Base-by-base conservation (phyloP, 768 basidiomycete species). In the Wakefieldia striispora region DNA sequence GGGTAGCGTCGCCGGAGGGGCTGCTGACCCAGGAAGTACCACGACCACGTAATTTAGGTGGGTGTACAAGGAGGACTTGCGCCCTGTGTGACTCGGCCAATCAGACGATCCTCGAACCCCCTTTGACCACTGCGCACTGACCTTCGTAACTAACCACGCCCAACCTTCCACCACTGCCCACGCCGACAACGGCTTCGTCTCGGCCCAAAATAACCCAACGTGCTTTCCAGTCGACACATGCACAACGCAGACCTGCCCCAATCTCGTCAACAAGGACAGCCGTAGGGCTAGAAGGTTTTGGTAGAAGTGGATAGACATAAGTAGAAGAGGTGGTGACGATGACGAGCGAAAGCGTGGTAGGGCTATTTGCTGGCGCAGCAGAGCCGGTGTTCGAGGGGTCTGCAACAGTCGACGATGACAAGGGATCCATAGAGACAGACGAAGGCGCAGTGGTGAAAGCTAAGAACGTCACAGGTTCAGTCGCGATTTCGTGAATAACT, bases 111-210 rank as follows among this genome's bases (percentile, higher is more conserved):
- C 36, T 27, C 17, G 16, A 34, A 17, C 3, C 20, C 11, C 20
- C 2, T 14, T 5, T 19, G 20, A 24, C 6, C 19, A 19, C 23
- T 1, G 24, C 5, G 1, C 23, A 48, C 68, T 43, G 47, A 88
- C 95, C 95, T 76, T 98, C 97, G 61, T 94, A 92, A 1, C 94
- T 94, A 63, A 84, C 92, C 46, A 89, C 92, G 0, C 86, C 79
- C 4, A 90, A 87, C 50, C 93, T 73, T 4, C 89, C 91, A 16
- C 94, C 90, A 0, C 80, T 77, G 1, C 86, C 83, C 60, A 90
- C 93, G 8, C 88, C 74, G 59, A 95, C 95, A 20, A 97, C 84
- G 4, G 93, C 95, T 60, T 98, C 97, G 40, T 97, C 90, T 49
- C 89, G 71, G 0, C 93, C 95, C 2, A 98, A 78, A 12, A 93